phyloP scores from a whole-genome alignment of 2,329 filamentous ascomycete genomes.

The Alternaria longipes region DNA sequence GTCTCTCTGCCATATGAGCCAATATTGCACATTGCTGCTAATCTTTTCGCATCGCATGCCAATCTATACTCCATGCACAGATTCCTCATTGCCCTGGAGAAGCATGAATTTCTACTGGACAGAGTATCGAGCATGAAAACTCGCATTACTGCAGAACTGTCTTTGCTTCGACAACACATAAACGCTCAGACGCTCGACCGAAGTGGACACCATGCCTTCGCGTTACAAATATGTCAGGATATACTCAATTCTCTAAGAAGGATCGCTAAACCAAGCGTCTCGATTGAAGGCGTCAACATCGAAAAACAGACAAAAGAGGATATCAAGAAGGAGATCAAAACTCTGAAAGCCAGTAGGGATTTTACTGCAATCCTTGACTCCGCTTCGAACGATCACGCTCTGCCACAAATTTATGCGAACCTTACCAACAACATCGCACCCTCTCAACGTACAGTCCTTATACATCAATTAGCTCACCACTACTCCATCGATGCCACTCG shows the following conservation, averaged over 20 bases:
- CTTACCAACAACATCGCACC: slow-evolving; percentile 22
- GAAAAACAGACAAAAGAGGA: not conserved
- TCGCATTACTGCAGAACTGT: slow-evolving; percentile 12
- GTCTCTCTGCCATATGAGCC: slow-evolving; percentile 24
- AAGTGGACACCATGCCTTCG: slow-evolving; percentile 17
- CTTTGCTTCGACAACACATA: slow-evolving; percentile 10
- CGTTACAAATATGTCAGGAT: slow-evolving; percentile 11
- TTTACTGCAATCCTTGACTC: slow-evolving; percentile 39
- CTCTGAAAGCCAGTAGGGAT: slow-evolving; percentile 25
- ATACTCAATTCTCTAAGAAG: slow-evolving; percentile 17
- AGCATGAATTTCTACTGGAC: slow-evolving; percentile 18
- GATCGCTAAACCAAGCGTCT: not conserved
- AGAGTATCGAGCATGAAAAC: slow-evolving; percentile 14
- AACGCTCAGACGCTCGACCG: slow-evolving; percentile 4
- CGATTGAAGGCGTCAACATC: not conserved
- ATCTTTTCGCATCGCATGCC: slow-evolving; percentile 16
- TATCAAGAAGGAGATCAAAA: not conserved
- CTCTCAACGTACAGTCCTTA: slow-evolving; percentile 28
- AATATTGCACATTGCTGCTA: slow-evolving; percentile 20
- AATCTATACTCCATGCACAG: slow-evolving; percentile 17
- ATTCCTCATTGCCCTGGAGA: slow-evolving; percentile 19
- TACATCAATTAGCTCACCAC: slow-evolving; percentile 47
- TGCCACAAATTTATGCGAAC: slow-evolving; percentile 37
- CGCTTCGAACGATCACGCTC: slow-evolving; percentile 30
- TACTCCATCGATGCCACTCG: slow-evolving; percentile 40